phyloP scores from a whole-genome alignment of 1,139 yeast genomes.

The Citeromyces hawaiiensis region DNA sequence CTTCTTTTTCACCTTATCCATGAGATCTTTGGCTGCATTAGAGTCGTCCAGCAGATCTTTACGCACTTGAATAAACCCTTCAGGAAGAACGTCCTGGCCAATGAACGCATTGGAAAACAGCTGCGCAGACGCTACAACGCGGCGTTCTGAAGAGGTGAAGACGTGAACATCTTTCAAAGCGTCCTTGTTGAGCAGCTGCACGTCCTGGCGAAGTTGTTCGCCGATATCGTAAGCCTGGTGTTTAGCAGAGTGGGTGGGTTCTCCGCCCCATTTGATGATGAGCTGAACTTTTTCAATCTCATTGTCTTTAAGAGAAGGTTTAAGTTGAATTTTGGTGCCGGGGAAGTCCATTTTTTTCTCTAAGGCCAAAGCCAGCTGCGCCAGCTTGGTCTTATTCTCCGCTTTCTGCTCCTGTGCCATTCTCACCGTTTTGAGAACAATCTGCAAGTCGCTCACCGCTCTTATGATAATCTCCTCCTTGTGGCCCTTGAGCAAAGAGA shows the following conservation, averaged over 20 bases:
- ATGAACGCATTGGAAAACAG: conserved; percentile 75
- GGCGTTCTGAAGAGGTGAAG: conserved; percentile 84
- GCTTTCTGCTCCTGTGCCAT: conserved; percentile 66
- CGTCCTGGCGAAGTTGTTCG: conserved; percentile 87
- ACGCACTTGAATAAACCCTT: conserved; percentile 68
- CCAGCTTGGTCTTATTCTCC: conserved; percentile 70
- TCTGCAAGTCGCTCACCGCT: conserved; percentile 73
- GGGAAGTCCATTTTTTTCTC: conserved; percentile 85
- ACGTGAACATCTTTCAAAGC: conserved; percentile 79
- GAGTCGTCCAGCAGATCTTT: conserved; percentile 92
- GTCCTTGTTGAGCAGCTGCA: conserved; percentile 71
- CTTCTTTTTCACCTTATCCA: conserved; percentile 97
- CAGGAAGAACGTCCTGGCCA: conserved; percentile 62
- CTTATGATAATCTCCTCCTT: conserved; percentile 93
- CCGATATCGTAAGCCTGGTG: conserved; percentile 94
- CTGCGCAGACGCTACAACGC: conserved; percentile 89
- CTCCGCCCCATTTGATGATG: conserved; percentile 98
- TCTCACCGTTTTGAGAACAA: conserved; percentile 75
- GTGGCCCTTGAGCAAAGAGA: conserved; percentile 83
- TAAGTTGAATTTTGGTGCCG: conserved; percentile 92
- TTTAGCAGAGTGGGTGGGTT: conserved; percentile 94
- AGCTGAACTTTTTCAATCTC: conserved; percentile 93
- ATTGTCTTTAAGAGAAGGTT: conserved; percentile 62
- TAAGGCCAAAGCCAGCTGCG: conserved; percentile 67
- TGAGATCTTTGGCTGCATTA: conserved; percentile 93